These are phyloP conservation scores for Saccharomyces eubayanus DNA, from an alignment of 805 yeast genomes.

Conservation along the genomic window DNA sequence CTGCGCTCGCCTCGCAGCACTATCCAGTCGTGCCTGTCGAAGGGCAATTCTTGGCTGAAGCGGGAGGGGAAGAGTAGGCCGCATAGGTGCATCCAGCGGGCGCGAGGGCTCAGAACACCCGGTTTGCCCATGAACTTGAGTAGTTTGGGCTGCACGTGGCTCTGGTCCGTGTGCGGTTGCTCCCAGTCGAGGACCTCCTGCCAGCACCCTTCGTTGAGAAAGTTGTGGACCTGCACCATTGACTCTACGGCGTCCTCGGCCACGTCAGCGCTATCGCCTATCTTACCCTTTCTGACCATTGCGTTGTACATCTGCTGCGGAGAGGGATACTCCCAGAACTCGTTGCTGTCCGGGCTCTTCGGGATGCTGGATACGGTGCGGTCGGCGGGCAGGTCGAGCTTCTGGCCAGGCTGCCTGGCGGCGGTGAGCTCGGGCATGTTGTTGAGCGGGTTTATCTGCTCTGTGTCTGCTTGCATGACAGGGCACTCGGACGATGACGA, in stretches of 20 bases:
- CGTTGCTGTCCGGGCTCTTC: slow-evolving; percentile 58
- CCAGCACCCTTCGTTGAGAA: slow-evolving; percentile 97
- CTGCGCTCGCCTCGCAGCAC: slow-evolving; percentile 58
- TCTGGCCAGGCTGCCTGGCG: slow-evolving; percentile 68
- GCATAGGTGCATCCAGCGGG: slow-evolving; percentile 55
- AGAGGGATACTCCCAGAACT: slow-evolving; percentile 97
- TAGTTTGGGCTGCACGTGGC: slow-evolving; percentile 62
- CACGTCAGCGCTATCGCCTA: slow-evolving; percentile 47
- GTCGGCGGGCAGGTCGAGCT: slow-evolving; percentile 66
- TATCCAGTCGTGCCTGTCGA: slow-evolving; percentile 98
- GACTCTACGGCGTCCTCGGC: slow-evolving; percentile 93
- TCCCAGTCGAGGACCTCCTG: slow-evolving; percentile 91
- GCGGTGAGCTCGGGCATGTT: slow-evolving; percentile 79
- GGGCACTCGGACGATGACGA: slow-evolving; percentile 25
- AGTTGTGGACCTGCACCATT: slow-evolving; percentile 96
- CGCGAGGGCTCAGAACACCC: slow-evolving; percentile 77
- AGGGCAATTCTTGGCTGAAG: slow-evolving; percentile 77
- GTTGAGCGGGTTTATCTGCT: slow-evolving; percentile 65
- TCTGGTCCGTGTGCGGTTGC: slow-evolving; percentile 48
- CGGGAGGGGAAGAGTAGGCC: slow-evolving; percentile 64
- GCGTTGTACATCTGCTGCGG: slow-evolving; percentile 99
- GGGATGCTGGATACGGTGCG: slow-evolving; percentile 84
- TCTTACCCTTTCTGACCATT: slow-evolving; percentile 87
- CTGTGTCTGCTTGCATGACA: slow-evolving; percentile 24
- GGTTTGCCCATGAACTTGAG: slow-evolving; percentile 89